Evolutionary conservation across 2,329 filamentous ascomycete genomes (phyloP).

Genomic region (Neodidymelliopsis sp.): DNA sequence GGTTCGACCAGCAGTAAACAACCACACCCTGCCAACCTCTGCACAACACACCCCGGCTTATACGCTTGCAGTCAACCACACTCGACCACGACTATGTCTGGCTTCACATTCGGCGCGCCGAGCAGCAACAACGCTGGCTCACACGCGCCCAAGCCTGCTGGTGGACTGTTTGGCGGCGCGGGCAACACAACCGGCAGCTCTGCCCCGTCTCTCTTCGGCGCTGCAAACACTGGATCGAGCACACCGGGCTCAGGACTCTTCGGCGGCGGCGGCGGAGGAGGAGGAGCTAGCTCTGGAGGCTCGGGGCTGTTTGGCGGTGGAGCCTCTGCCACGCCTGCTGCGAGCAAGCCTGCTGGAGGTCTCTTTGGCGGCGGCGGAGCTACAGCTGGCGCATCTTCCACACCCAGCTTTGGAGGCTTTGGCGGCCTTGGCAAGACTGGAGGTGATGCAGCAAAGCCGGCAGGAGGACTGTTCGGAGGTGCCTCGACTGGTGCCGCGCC

Average conservation of each 20-base stretch:
- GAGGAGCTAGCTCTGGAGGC: constrained; percentile 8
- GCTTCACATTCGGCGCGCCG: constrained; percentile 46
- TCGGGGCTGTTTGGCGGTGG: constrained; percentile 38
- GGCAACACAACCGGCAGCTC: constrained; percentile 33
- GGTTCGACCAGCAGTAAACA: constrained; percentile 25
- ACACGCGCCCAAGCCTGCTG: constrained; percentile 38
- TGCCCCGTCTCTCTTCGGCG: constrained; percentile 38
- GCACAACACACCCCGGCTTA: constrained; percentile 1
- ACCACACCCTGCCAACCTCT: constrained; percentile 13
- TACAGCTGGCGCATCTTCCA: constrained; percentile 32
- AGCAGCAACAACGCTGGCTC: constrained; percentile 22
- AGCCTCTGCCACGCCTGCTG: constrained; percentile 37
- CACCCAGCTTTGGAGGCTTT: constrained; percentile 22
- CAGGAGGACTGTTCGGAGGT: constrained; percentile 36
- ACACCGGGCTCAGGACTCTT: constrained; percentile 29
- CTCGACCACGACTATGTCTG: constrained; percentile 33
- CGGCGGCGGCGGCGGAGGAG: constrained; percentile 21
- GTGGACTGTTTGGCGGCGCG: constrained; percentile 37
- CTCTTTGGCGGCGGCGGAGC: constrained; percentile 38
- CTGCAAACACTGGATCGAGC: constrained; percentile 27
- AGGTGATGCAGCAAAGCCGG: constrained; percentile 33
- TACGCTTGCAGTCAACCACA: not conserved
- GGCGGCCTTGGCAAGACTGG: constrained; percentile 30
- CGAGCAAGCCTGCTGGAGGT: constrained; percentile 35
- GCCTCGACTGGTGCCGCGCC: constrained; percentile 18